phyloP scores from a whole-genome alignment of 495 filamentous ascomycete species.

The Acidiella bohemica region DNA sequence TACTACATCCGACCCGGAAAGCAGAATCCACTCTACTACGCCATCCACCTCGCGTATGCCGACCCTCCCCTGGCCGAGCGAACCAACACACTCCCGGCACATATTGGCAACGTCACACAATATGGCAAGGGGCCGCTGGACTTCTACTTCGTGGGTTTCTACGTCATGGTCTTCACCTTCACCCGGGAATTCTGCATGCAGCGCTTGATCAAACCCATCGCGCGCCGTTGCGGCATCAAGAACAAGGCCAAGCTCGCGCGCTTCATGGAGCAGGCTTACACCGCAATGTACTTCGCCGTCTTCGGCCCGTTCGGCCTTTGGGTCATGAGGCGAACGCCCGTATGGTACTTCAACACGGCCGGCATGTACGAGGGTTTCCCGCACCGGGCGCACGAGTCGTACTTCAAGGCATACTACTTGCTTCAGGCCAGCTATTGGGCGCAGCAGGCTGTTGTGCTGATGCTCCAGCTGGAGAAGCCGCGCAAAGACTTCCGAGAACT shows the following conservation, averaged over 20 bases:
- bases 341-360: slow-evolving; percentile 96
- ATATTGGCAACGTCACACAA: slow-evolving; percentile 77
- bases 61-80: slow-evolving; percentile 41
- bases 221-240: slow-evolving; percentile 53
- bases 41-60: slow-evolving; percentile 88
- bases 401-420: slow-evolving; percentile 96
- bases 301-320: slow-evolving; percentile 80
- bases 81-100: slow-evolving; percentile 33
- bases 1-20: slow-evolving; percentile 69
- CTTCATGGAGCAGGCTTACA: slow-evolving; percentile 98
- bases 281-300: slow-evolving; percentile 82
- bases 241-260: slow-evolving; percentile 69
- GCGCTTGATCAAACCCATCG: slow-evolving; percentile 69
- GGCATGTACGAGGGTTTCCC: slow-evolving; percentile 90
- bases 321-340: slow-evolving; percentile 69
- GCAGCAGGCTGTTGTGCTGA: slow-evolving; percentile 83
- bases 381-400: slow-evolving; percentile 65
- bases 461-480: slow-evolving; percentile 85
- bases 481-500: slow-evolving; percentile 94
- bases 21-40: slow-evolving; percentile 70
- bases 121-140: slow-evolving; percentile 87
- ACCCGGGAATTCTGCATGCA: slow-evolving; percentile 97
- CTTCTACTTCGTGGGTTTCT: slow-evolving; percentile 78
- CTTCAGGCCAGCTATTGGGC: slow-evolving; percentile 94
- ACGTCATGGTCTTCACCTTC: slow-evolving; percentile 78